Base-by-base conservation (phyloP, 179 eudicot genomes). In the Heliamphora pulchella region DNA sequence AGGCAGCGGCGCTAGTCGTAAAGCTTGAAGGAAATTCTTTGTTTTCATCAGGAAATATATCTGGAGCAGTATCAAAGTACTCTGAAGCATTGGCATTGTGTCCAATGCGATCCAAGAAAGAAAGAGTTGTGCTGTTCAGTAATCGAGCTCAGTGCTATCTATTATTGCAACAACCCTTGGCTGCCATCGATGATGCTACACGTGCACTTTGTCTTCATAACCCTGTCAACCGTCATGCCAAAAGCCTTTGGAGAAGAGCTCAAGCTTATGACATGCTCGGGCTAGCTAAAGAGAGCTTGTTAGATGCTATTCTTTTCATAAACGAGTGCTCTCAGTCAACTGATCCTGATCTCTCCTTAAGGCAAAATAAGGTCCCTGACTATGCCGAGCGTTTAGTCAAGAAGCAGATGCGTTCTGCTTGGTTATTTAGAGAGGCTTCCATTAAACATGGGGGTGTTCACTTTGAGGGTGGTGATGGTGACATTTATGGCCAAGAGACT, bases 231-330 rank as follows among this genome's bases (percentile, higher is more conserved):
- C 98, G 98, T 48, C 98, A 95, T 85, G 98, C 96, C 8, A 95
- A 91, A 84, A 93, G 98, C 86, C 92, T 95, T 72, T 95, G 98
- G 98, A 93, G 98, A 89, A 91, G 98, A 87, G 98, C 98, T 57
- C 98, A 95, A 82, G 98, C 98, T 55, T 95, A 93, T 84, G 98
- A 94, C 87, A 95, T 95, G 96, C 89, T 95, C 68, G 98, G 98
- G 62, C 84, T 92, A 66, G 98, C 94, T 81, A 95, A 95, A 85
- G 98, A 95, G 88, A 95, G 98, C 83, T 91, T 95, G 66, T 82
- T 95, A 77, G 98, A 95, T 86, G 98, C 98, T 51, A 95, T 95
- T 76, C 83, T 95, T 39, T 95, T 89, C 75, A 92, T 95, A 78
- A 95, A 95, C 20, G 98, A 95, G 82, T 95, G 94, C 79, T 91